Base-by-base conservation (phyloP, 176 grass and related monocot genomes). In the Aegilops umbellulata region DNA sequence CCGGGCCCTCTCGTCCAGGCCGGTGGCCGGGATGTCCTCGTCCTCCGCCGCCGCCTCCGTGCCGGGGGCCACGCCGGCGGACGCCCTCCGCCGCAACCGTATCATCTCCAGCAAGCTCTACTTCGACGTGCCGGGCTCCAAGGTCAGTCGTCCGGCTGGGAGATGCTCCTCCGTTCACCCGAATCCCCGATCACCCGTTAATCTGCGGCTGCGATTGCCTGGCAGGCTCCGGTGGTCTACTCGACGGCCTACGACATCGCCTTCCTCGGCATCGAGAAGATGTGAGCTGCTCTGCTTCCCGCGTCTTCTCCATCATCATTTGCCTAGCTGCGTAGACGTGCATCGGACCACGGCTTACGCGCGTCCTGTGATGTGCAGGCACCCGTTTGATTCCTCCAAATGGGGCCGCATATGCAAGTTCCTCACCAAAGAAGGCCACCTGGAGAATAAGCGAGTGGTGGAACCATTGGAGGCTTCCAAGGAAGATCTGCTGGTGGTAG, bases 331-430 rank as follows among this genome's bases (percentile, higher is more conserved):
- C 19, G 3, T 78, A 60, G 3, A 67, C 24, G 35, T 10, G 20
- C 49, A 36, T 11, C 60, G 15, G 23, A 58, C 53, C 49, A 17
- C 35, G 27, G 17, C 20, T 89, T 41, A 86, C 55, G 44, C 5
- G 16, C 49, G 6, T 19, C 49, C 16, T 36, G 69, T 12, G 19
- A 81, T 75, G 38, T 88, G 83, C 80, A 98, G 92, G 84, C 96
- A 98, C 84, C 96, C 96, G 29, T 98, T 98, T 82, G 96, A 98
- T 89, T 98, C 93, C 91, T 84, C 96, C 70, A 95, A 98, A 89
- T 95, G 96, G 93, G 96, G 91, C 20, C 90, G 88, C 55, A 83
- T 98, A 74, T 91, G 91, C 79, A 90, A 32, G 68, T 95, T 85
- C 77, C 88, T 95, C 42, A 80, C 85, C 73, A 92, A 79, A 90